Evolutionary conservation across 2,329 filamentous ascomycete species (phyloP).

Genomic region (Paraphaeosphaeria sporulosa): DNA sequence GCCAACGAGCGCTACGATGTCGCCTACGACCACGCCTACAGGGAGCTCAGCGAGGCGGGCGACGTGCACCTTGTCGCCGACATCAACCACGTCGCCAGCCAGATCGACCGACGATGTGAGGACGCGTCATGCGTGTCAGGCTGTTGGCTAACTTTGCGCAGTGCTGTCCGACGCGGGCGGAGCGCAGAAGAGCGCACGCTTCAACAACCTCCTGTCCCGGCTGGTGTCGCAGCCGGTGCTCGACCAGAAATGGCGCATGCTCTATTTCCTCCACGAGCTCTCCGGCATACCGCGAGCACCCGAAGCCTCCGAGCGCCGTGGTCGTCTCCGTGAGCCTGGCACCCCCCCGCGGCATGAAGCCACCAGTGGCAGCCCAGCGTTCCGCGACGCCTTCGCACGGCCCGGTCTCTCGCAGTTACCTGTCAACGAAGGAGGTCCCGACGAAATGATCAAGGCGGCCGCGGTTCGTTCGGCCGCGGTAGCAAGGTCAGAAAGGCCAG

Average conservation of each 20-base stretch:
- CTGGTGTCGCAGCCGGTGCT: conserved; percentile 90
- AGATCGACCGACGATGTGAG: conserved; percentile 81
- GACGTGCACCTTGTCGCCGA: conserved; percentile 69
- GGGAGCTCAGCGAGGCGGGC: conserved; percentile 52
- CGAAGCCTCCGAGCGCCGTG: conserved; percentile 25
- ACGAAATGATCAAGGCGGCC: conserved; percentile 39
- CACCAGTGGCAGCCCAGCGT: conserved; percentile 38
- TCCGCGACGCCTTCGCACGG: conserved; percentile 58
- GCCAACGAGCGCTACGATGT: conserved; percentile 74
- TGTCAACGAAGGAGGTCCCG: conserved; percentile 39
- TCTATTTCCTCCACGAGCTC: conserved; percentile 87
- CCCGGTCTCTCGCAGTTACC: conserved; percentile 54
- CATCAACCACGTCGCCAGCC: conserved; percentile 89
- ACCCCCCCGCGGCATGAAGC: conserved; percentile 39
- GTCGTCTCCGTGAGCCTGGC: conserved; percentile 30
- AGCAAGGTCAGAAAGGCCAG: conserved; percentile 29
- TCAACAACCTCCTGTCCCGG: conserved; percentile 89
- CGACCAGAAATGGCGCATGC: conserved; percentile 94
- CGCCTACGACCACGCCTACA: conserved; percentile 60
- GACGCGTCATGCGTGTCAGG: no score
- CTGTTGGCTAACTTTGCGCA: conserved; percentile 30
- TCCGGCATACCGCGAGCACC: conserved; percentile 62
- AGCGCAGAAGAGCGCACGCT: conserved; percentile 75
- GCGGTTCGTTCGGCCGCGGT: conserved; percentile 25
- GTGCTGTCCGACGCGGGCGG: conserved; percentile 78